Base-by-base conservation (phyloP, 2,329 filamentous ascomycete genomes). In the Colletotrichum tanaceti region DNA sequence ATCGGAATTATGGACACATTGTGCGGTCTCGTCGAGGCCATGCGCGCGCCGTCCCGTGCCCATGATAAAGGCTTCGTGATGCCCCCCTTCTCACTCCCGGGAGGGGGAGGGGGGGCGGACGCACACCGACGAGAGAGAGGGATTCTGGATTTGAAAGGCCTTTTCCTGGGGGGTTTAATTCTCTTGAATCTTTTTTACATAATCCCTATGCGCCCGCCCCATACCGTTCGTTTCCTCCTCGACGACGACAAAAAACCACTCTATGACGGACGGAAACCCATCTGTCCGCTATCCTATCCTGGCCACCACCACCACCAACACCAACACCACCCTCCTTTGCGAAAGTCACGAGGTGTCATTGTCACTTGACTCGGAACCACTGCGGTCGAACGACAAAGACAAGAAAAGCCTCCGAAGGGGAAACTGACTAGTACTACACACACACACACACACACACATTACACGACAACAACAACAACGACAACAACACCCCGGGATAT, bases 21-120 rank as follows among this genome's bases (percentile, higher is more conserved):
- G 14, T 59, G 35, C 41, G n/a, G 11, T 52, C 32, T 38, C 22
- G 22, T 2, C 24, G 18, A 28, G 61, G 53, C 11, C 43, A 32
- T 38, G 49, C 35, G 10, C n/a, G n/a, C n/a, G n/a, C n/a, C n/a
- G n/a, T n/a, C n/a, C 28, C 28, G 28, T 28, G n/a, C 59, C 16
- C 22, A 67, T 50, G 63, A 71, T 71, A 71, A 71, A 71, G 68
- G 38, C 68, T 62, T 71, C 57, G 57, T 53, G 50, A 69, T 71
- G 60, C 68, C 68, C 68, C 68, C 68, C 65, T 46, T n/a, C n/a
- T n/a, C n/a, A n/a, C n/a, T n/a, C n/a, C n/a, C n/a, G n/a, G n/a
- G n/a, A n/a, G n/a, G n/a, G n/a, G n/a, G n/a, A n/a, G n/a, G n/a
- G n/a, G n/a, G 20, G 39, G 35, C 41, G 32, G 24, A 46, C 20